Percentiles rank a stretch among this genome's conserved stretches.
Conservation (phyloP, 164 flowering plant species). For the Annona squamosa region DNA sequence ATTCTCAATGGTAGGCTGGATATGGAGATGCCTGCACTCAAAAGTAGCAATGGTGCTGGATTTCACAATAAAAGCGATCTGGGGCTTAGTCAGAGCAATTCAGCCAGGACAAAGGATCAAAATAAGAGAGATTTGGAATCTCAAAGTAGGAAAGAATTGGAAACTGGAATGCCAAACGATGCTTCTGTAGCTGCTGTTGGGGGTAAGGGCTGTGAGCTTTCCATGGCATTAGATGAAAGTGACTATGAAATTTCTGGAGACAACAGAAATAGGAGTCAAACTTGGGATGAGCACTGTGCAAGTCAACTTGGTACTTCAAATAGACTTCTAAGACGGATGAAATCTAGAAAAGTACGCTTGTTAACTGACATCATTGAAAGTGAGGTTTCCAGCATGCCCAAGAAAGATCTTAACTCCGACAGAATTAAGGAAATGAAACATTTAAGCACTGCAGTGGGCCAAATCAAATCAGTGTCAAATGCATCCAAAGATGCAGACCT, state of each 20-base stretch:
- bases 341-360: slow-evolving; percentile 41
- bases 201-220: slow-evolving; percentile 7
- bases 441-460: slow-evolving; percentile 9
- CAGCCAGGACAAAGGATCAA: slow-evolving; percentile 8
- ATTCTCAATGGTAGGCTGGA: slow-evolving; percentile 13
- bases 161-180: slow-evolving; percentile 3
- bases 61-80: slow-evolving; percentile 11
- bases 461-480: slow-evolving; percentile 11
- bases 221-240: slow-evolving; percentile 19
- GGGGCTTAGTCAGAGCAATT: background rate
- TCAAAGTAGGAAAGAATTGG: slow-evolving; percentile 9
- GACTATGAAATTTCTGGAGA: slow-evolving; percentile 23
- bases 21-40: slow-evolving; percentile 9
- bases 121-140: slow-evolving; percentile 4
- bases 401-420: background rate
- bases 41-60: slow-evolving; percentile 12
- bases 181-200: slow-evolving; percentile 17
- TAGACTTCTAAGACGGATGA: slow-evolving; percentile 23
- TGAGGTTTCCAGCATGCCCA: slow-evolving; percentile 23
- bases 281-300: slow-evolving; percentile 7
- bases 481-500: slow-evolving; percentile 15
- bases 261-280: slow-evolving; percentile 18
- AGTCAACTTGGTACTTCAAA: slow-evolving; percentile 13
- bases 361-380: slow-evolving; percentile 31
- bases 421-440: slow-evolving; percentile 10